Percentiles rank a stretch among this genome's conserved stretches.
These are phyloP conservation scores for Penicillium palitans DNA, from an alignment of 2,329 filamentous ascomycete species.

Conservation along the genomic window DNA sequence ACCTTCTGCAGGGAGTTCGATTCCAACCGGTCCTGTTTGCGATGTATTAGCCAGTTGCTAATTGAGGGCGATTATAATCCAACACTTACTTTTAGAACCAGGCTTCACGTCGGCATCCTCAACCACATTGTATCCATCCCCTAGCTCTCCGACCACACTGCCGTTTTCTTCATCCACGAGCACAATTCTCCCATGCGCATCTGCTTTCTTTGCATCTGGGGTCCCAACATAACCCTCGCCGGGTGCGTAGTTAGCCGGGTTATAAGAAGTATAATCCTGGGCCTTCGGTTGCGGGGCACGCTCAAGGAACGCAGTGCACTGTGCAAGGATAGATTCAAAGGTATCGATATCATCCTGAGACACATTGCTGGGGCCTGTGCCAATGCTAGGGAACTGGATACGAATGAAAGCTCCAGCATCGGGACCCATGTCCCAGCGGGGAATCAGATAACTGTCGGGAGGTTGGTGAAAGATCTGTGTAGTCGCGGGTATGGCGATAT, in stretches of 20 bases:
- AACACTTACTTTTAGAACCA: conserved; percentile 79
- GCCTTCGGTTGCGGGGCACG: conserved; percentile 64
- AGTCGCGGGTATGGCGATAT: conserved; percentile 87
- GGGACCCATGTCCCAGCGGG: conserved; percentile 88
- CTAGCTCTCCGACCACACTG: conserved; percentile 88
- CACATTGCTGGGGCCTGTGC: conserved; percentile 62
- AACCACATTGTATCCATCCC: conserved; percentile 75
- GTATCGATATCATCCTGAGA: conserved; percentile 92
- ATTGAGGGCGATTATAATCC: neutral
- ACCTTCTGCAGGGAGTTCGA: conserved; percentile 49
- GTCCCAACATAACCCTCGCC: conserved; percentile 71
- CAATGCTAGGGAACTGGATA: conserved; percentile 80
- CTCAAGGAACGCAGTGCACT: conserved; percentile 94
- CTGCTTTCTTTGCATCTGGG: conserved; percentile 30
- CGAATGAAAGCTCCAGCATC: conserved; percentile 88
- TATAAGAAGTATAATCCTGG: conserved; percentile 57
- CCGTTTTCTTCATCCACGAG: conserved; percentile 95
- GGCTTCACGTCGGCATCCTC: conserved; percentile 74
- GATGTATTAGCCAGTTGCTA: conserved; percentile 12
- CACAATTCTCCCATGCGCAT: conserved; percentile 73
- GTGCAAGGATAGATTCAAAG: conserved; percentile 96
- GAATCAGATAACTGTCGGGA: conserved; percentile 88
- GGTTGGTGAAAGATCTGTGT: conserved; percentile 98
- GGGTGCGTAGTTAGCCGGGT: conserved; percentile 75
- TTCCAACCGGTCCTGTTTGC: conserved; percentile 48